A percentile compares a stretch with the other conserved stretches of the same genome.
Evolutionary conservation across 129 eudicot species (phyloP).

Genomic region (Chrysanthemum lavandulifolium): DNA sequence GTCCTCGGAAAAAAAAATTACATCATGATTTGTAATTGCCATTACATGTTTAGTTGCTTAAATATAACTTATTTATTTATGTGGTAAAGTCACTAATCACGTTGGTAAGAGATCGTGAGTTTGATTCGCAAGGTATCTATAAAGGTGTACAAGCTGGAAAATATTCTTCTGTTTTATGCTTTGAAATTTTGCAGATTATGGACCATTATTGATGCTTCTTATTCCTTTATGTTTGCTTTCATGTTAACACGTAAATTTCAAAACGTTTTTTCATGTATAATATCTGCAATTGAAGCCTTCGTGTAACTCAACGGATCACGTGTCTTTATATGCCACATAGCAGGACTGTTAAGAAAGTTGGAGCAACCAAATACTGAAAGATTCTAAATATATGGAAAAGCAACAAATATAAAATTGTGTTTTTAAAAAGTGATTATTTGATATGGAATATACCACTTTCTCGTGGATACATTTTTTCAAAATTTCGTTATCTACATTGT

Average conservation of each 20-base stretch:
- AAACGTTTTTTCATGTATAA: neutral
- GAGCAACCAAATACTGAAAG: too few relatives aligned
- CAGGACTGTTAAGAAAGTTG: neutral
- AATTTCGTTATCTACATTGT: too few relatives aligned
- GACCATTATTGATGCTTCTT: slow-evolving; percentile 5
- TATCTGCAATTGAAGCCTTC: neutral
- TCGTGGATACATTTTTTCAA: too few relatives aligned
- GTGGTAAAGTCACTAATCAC: neutral
- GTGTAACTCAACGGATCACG: neutral
- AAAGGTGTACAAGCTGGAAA: slow-evolving; percentile 16
- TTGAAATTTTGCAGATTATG: slow-evolving; percentile 11
- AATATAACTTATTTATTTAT: neutral
- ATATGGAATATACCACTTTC: neutral
- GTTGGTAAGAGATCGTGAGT: neutral
- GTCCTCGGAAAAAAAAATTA: neutral
- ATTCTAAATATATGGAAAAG: neutral
- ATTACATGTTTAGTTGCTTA: slow-evolving; percentile 2
- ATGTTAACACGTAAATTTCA: neutral
- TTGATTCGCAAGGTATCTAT: slow-evolving; percentile 17
- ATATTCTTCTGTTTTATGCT: slow-evolving; percentile 25
- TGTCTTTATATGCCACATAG: slow-evolving; percentile 4
- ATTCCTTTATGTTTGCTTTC: slow-evolving; percentile 8
- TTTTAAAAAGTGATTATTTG: neutral
- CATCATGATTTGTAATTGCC: slow-evolving; percentile 14
- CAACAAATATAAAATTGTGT: neutral